Evolutionary conservation across 2,329 filamentous ascomycete genomes (phyloP), one percentile per base, ranked within the genome.

Genomic region (Verticillium nubilum): DNA sequence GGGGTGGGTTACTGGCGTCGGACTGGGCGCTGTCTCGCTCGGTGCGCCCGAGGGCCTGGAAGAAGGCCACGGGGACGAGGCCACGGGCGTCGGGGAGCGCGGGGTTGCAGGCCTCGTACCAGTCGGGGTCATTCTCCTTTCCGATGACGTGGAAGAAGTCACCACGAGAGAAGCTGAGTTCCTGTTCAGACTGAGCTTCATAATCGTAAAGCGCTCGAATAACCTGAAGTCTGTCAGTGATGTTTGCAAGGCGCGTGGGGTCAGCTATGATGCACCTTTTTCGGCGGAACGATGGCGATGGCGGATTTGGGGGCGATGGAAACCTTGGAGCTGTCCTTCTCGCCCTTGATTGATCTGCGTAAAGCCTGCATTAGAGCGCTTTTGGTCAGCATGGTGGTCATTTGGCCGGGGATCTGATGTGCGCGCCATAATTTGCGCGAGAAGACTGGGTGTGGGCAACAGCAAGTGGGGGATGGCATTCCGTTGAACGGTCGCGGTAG

Each of bases 101-200:
- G 62, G 95, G 95, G 72, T 99, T 99, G 81, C 92, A 98, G 59
- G 94, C 95, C 77, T 98, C 95, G 82, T 97, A 99, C 94, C 95
- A 99, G 72, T 97, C 92, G 47, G 80, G 78, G 73, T 98, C 94
- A 80, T 97, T 89, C 78, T 98, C 95, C 74, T 94, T 89, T 69
- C 91, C 92, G 74, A 98, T 94, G 65, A 99, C 95, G 79, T 98
- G 94, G 73, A 99, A 95, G 75, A 98, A 99, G 74, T 99, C 95
- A 70, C 95, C 95, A 72, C 92, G 90, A 65, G 88, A 92, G 76
- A 99, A 99, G 72, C 90, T 89, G 68, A 99, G 82, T 78, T 97
- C 88, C 72, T 94, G 89, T 58, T 78, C 77, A 61, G 86, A 86
- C 69, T 89, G 84, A 61, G 92, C 90, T 69, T 89, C 84, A 77